Evolutionary conservation across 495 filamentous ascomycete genomes (phyloP).

Genomic region (Podospora fimiseda): DNA sequence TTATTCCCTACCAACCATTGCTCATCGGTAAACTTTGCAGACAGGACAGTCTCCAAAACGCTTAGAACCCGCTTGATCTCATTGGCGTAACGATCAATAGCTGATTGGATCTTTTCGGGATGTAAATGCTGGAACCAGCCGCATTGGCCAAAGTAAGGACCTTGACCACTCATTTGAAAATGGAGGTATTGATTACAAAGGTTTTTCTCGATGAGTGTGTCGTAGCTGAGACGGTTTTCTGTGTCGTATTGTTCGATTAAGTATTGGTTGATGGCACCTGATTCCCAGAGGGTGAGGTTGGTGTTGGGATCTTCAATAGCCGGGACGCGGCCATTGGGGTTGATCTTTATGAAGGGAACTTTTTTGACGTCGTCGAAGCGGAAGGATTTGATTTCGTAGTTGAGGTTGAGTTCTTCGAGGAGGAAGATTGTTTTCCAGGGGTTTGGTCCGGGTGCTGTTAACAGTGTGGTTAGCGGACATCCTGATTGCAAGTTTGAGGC

Average conservation of each 20-base stretch:
- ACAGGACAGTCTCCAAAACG: conserved; percentile 50
- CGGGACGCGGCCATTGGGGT: conserved; percentile 67
- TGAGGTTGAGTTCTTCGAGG: no score
- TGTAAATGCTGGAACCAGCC: conserved; percentile 46
- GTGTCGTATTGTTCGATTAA: conserved; percentile 66
- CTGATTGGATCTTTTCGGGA: conserved; percentile 51
- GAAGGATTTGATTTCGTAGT: conserved; percentile 39
- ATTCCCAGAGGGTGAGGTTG: conserved; percentile 61
- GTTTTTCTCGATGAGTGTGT: conserved; percentile 41
- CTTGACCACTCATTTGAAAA: conserved; percentile 65
- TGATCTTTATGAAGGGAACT: conserved; percentile 48
- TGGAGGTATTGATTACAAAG: conserved; percentile 58
- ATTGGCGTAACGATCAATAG: conserved; percentile 52
- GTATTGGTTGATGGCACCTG: conserved; percentile 68
- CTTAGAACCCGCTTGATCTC: conserved; percentile 55
- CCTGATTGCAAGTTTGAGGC: no score
- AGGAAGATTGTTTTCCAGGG: no score
- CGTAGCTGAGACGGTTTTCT: conserved; percentile 52
- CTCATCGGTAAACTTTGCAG: conserved; percentile 32
- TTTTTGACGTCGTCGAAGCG: conserved; percentile 50
- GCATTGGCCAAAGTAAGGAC: conserved; percentile 59
- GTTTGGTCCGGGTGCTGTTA: no score
- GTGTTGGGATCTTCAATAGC: conserved; percentile 63
- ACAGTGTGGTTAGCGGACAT: no score
- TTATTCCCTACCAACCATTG: conserved; percentile 53